phyloP scores from a whole-genome alignment of 305 asterid species.

The Fraxinus velutina region DNA sequence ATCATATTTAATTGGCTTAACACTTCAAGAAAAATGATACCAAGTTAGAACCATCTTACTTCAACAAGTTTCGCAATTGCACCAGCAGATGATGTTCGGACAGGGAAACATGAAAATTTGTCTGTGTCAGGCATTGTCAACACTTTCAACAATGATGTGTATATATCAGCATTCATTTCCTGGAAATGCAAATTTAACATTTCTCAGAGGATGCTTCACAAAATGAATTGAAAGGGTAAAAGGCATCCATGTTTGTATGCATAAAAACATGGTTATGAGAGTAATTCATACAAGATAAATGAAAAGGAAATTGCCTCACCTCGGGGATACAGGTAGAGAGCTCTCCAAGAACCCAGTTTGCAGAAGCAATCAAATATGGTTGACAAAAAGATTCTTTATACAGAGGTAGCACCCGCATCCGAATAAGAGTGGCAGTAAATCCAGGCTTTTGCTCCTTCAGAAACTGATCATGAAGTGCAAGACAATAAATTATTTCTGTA shows the following conservation, averaged over 20 bases:
- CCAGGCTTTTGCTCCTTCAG: slow-evolving; percentile 39
- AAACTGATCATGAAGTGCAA: slow-evolving; percentile 27
- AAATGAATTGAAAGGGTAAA: slow-evolving; percentile 5
- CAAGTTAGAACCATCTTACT: slow-evolving; percentile 26
- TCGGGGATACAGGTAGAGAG: slow-evolving; percentile 44
- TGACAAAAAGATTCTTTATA: slow-evolving; percentile 31
- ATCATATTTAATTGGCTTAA: neutral
- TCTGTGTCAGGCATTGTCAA: slow-evolving; percentile 30
- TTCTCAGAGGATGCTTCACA: slow-evolving; percentile 5
- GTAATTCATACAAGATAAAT: neutral
- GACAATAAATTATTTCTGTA: neutral
- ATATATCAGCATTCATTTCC: slow-evolving; percentile 41
- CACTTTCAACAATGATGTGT: slow-evolving; percentile 36
- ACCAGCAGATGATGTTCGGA: slow-evolving; percentile 44
- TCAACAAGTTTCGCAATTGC: slow-evolving; percentile 44
- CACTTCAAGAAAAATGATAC: neutral
- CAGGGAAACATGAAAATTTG: slow-evolving; percentile 40
- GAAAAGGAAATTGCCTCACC: slow-evolving; percentile 25
- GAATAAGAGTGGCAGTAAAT: slow-evolving; percentile 33
- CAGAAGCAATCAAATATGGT: slow-evolving; percentile 44
- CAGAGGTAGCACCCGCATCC: slow-evolving; percentile 40
- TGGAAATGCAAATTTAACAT: slow-evolving; percentile 21
- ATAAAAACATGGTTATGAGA: neutral
- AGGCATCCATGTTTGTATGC: neutral
- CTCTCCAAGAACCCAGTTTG: slow-evolving; percentile 49